A percentile compares a stretch with the other conserved stretches of the same genome.
phyloP scores from a whole-genome alignment of 495 filamentous ascomycete genomes.

The Aspergillus affinis region DNA sequence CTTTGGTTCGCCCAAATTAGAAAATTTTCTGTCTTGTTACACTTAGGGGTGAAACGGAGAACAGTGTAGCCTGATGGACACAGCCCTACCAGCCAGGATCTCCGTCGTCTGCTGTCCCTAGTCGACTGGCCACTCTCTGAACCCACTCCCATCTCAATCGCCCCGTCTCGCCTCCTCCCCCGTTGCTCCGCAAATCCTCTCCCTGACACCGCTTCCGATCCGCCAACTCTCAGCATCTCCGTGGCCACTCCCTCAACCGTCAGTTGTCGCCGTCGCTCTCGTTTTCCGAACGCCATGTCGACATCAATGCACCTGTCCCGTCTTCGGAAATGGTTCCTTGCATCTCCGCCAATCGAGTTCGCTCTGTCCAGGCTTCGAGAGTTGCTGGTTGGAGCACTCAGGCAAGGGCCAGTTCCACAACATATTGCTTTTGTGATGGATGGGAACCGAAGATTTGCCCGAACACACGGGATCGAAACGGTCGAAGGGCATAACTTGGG shows the following conservation, averaged over 20 bases:
- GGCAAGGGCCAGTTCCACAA: slow-evolving; percentile 85
- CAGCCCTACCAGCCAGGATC: slow-evolving; percentile 14
- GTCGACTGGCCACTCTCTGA: slow-evolving; percentile 6
- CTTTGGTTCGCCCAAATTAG: slow-evolving; percentile 9
- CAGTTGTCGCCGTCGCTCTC: not conserved
- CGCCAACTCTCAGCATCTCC: not conserved
- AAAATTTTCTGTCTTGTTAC: not conserved
- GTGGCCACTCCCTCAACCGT: not conserved
- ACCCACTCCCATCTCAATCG: not conserved
- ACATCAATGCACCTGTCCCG: slow-evolving; percentile 68
- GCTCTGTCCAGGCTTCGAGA: slow-evolving; percentile 68
- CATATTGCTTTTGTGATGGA: slow-evolving; percentile 99
- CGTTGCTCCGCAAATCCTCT: not conserved
- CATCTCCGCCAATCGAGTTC: slow-evolving; percentile 88
- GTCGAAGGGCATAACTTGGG: slow-evolving; percentile 96
- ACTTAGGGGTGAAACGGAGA: slow-evolving; percentile 12
- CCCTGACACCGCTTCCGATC: not conserved
- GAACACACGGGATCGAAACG: slow-evolving; percentile 88
- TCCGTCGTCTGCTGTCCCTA: slow-evolving; percentile 11
- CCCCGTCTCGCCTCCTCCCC: not conserved
- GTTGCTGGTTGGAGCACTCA: slow-evolving; percentile 80
- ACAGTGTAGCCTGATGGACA: slow-evolving; percentile 29
- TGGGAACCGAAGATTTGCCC: slow-evolving; percentile 89
- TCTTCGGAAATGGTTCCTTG: slow-evolving; percentile 81
- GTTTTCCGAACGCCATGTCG: slow-evolving; percentile 32